Percentiles rank a stretch among this genome's conserved stretches.
phyloP scores from a whole-genome alignment of 805 yeast genomes.

The Spathaspora girioi region DNA sequence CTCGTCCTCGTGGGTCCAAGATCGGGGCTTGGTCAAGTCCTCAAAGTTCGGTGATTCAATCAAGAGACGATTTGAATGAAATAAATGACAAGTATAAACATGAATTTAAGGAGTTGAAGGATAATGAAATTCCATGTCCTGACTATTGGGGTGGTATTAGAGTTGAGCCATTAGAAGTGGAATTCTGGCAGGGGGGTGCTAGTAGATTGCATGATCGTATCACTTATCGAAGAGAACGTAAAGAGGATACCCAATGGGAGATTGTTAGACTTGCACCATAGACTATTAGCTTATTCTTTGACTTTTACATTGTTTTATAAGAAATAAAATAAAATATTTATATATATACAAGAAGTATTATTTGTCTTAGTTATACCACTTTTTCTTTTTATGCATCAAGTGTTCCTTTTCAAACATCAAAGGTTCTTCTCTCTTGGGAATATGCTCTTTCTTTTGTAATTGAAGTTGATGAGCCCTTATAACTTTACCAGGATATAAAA shows the following conservation, averaged over 20 bases:
- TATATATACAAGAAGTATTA: slow-evolving; percentile 4
- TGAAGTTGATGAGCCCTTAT: slow-evolving; percentile 30
- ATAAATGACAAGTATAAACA: slow-evolving; percentile 45
- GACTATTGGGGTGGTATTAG: slow-evolving; percentile 95
- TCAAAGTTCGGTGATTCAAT: slow-evolving; percentile 60
- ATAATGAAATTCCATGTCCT: slow-evolving; percentile 80
- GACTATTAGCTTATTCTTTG: neutral
- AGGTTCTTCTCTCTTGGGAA: slow-evolving; percentile 42
- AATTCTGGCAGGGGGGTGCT: slow-evolving; percentile 96
- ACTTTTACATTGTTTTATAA: neutral
- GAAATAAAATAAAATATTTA: neutral
- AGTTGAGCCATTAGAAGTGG: slow-evolving; percentile 83
- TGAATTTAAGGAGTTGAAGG: slow-evolving; percentile 53
- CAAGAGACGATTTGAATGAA: slow-evolving; percentile 61
- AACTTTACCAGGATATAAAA: slow-evolving; percentile 73
- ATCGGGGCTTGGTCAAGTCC: slow-evolving; percentile 98
- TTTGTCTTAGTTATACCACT: neutral
- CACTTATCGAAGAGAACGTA: slow-evolving; percentile 55
- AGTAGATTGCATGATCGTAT: slow-evolving; percentile 89
- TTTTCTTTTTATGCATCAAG: slow-evolving; percentile 14
- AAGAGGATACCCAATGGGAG: slow-evolving; percentile 53
- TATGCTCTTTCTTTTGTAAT: slow-evolving; percentile 40
- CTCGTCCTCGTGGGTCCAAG: slow-evolving; percentile 89
- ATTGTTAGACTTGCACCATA: slow-evolving; percentile 71
- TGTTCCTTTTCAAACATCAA: slow-evolving; percentile 29